These are phyloP conservation scores for Oenanthe javanica DNA, from an alignment of 140 eudicot species.

Conservation along the genomic window DNA sequence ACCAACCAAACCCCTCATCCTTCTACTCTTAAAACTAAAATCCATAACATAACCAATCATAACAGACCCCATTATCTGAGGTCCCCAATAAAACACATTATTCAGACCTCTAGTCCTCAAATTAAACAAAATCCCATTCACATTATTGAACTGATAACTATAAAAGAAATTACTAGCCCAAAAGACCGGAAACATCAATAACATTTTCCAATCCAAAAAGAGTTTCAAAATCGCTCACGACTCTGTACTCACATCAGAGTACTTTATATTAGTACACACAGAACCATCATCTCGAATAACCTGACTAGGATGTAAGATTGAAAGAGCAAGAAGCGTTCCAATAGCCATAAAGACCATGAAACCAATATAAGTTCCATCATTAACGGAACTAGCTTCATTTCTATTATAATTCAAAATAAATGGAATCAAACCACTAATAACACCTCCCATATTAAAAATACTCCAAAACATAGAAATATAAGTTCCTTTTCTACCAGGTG, in stretches of 20 bases:
- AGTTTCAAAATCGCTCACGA: slow-evolving; percentile 37
- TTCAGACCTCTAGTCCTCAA: slow-evolving; percentile 83
- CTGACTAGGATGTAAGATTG: slow-evolving; percentile 69
- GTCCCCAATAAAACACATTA: slow-evolving; percentile 94
- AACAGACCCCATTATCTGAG: slow-evolving; percentile 91
- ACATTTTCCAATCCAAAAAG: slow-evolving; percentile 77
- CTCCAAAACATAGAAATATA: slow-evolving; percentile 89
- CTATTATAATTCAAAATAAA: slow-evolving; percentile 55
- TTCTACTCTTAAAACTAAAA: slow-evolving; percentile 69
- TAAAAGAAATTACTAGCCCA: slow-evolving; percentile 96
- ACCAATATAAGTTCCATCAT: slow-evolving; percentile 94
- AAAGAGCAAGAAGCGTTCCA: slow-evolving; percentile 54
- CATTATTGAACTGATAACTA: slow-evolving; percentile 83
- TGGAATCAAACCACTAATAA: slow-evolving; percentile 86
- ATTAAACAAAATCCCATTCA: slow-evolving; percentile 69
- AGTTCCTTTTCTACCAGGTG: slow-evolving; percentile 55
- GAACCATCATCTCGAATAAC: slow-evolving; percentile 89
- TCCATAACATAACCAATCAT: slow-evolving; percentile 71
- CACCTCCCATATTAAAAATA: slow-evolving; percentile 90
- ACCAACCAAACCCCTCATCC: slow-evolving; percentile 64
- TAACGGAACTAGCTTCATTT: slow-evolving; percentile 53
- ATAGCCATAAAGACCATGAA: slow-evolving; percentile 84
- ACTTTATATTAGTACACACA: slow-evolving; percentile 56
- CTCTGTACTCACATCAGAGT: slow-evolving; percentile 58
- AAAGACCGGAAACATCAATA: slow-evolving; percentile 67